Conservation (phyloP, 179 eudicot genomes). For the Monotropa hypopitys region DNA sequence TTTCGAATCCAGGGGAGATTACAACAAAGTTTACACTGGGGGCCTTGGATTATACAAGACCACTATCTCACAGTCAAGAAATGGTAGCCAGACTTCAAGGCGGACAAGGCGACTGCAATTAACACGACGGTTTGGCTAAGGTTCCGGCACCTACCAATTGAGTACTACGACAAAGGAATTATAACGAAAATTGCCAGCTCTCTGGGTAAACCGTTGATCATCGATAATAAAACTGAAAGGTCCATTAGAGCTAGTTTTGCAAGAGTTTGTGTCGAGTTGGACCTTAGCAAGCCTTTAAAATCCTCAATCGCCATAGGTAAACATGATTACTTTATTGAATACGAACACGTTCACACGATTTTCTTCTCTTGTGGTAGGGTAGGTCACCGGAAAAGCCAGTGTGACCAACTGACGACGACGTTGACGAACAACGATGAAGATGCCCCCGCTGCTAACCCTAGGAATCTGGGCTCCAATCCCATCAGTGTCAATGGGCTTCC, state of each 20-base stretch:
- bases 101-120: background rate
- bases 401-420: background rate
- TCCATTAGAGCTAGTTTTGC: background rate
- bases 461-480: too few relatives aligned
- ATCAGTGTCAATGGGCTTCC: too few relatives aligned
- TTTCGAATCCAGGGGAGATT: background rate
- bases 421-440: too few relatives aligned
- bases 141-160: background rate
- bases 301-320: background rate
- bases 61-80: background rate
- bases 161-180: too few relatives aligned
- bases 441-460: too few relatives aligned
- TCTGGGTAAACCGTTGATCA: background rate
- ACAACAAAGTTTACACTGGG: background rate
- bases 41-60: background rate
- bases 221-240: too few relatives aligned
- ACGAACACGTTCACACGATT: background rate
- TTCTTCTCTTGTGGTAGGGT: background rate
- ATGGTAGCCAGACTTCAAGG: too few relatives aligned
- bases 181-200: background rate
- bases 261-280: background rate
- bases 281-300: background rate
- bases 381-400: background rate
- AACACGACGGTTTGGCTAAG: background rate
- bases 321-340: background rate